phyloP scores from a whole-genome alignment of 2,329 filamentous ascomycete species.

The Monosporascus sp. region DNA sequence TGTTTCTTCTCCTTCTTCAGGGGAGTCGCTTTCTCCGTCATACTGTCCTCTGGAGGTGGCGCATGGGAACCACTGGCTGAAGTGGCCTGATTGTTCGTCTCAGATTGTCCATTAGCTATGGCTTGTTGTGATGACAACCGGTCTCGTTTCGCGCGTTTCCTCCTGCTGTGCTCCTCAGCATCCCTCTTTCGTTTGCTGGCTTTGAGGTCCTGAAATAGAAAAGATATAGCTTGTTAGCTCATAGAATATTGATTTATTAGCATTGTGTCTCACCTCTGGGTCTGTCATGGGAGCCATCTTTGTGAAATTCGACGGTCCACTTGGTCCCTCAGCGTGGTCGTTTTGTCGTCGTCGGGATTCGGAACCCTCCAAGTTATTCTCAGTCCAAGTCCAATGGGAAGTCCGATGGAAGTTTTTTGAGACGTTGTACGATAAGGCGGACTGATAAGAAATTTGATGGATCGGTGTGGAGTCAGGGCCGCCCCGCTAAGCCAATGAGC shows the following conservation, averaged over 20 bases:
- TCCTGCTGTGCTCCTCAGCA: conserved; percentile 33
- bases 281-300: conserved; percentile 19
- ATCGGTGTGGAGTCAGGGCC: too few relatives aligned
- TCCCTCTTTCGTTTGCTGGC: conserved; percentile 45
- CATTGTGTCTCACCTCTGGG: conserved; percentile 17
- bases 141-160: conserved; percentile 35
- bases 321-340: too few relatives aligned
- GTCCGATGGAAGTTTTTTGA: conserved; percentile 16
- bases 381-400: conserved; percentile 12
- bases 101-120: conserved; percentile 4
- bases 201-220: conserved; percentile 24
- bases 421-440: conserved; percentile 18
- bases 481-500: too few relatives aligned
- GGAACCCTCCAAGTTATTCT: too few relatives aligned
- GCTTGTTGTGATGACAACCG: conserved; percentile 10
- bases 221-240: conserved; percentile 1
- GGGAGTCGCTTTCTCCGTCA: not conserved
- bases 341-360: too few relatives aligned
- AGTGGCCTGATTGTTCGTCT: conserved; percentile 1
- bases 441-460: conserved; percentile 17
- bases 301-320: too few relatives aligned
- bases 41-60: not conserved
- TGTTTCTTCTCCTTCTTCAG: conserved; percentile 11
- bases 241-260: conserved; percentile 1
- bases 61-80: conserved; percentile 9